These are phyloP conservation scores for Podospora fimiseda DNA, from an alignment of 495 filamentous ascomycete species.

Conservation along the genomic window DNA sequence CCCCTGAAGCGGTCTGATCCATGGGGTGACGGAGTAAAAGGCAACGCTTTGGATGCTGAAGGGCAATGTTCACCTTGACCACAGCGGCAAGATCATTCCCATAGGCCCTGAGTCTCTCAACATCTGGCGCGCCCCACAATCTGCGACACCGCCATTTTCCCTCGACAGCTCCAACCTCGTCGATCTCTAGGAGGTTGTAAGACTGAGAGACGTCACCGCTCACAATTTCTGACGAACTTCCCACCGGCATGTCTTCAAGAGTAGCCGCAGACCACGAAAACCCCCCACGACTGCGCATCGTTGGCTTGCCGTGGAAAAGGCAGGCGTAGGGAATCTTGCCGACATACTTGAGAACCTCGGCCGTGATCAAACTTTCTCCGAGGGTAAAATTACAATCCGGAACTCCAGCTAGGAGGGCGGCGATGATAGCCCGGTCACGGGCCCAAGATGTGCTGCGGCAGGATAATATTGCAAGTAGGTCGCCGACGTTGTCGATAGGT, in stretches of 20 bases:
- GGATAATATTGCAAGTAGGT: background rate
- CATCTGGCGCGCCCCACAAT: background rate
- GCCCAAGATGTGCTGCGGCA: constrained; percentile 5
- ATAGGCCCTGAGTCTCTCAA: background rate
- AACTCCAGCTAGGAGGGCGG: background rate
- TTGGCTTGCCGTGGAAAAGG: constrained; percentile 5
- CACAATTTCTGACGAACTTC: background rate
- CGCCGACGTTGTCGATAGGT: constrained; percentile 1
- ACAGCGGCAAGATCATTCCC: background rate
- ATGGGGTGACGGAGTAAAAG: background rate
- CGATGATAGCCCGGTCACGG: constrained; percentile 4
- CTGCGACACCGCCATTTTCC: background rate
- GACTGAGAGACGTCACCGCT: background rate
- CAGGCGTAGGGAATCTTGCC: constrained; percentile 3
- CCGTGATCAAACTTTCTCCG: background rate
- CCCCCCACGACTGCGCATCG: background rate
- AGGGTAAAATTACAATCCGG: background rate
- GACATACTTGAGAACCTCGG: background rate
- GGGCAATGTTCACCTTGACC: background rate
- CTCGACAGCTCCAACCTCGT: background rate
- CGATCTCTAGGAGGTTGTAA: background rate
- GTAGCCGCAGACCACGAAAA: constrained; percentile 1
- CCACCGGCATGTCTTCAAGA: background rate
- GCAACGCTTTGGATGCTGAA: background rate
- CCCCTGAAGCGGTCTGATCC: background rate